Evolutionary conservation across 352 stramenopile genomes (phyloP).

Genomic region (Phytophthora syringae): DNA sequence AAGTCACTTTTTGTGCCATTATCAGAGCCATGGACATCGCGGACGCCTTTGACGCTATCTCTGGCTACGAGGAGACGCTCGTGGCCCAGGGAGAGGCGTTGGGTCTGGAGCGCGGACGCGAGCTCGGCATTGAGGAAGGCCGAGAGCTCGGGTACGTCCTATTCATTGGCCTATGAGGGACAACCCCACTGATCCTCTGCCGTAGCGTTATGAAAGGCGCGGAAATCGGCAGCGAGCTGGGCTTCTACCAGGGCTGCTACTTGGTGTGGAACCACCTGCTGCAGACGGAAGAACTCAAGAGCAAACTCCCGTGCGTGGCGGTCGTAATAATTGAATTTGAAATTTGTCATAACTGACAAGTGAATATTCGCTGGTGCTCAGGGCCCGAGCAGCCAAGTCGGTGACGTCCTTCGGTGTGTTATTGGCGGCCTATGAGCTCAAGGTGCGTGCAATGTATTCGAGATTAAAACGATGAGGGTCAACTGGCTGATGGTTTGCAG

Average conservation of each 20-base stretch:
- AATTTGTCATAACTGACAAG: not conserved
- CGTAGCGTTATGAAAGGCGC: slow-evolving; percentile 75
- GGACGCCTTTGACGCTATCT: slow-evolving; percentile 80
- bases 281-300: slow-evolving; percentile 36
- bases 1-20: not conserved
- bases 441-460: slow-evolving; percentile 43
- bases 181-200: slow-evolving; percentile 7
- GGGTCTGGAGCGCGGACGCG: slow-evolving; percentile 56
- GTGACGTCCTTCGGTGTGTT: slow-evolving; percentile 62
- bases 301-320: slow-evolving; percentile 52
- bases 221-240: slow-evolving; percentile 83
- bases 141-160: slow-evolving; percentile 67
- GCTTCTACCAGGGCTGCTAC: slow-evolving; percentile 86
- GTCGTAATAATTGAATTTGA: not conserved
- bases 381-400: slow-evolving; percentile 62
- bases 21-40: slow-evolving; percentile 58
- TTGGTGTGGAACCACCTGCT: slow-evolving; percentile 72
- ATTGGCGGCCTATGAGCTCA: slow-evolving; percentile 66
- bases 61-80: slow-evolving; percentile 69
- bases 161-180: no score
- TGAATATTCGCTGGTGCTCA: slow-evolving; percentile 26
- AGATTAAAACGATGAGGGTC: no score
- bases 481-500: slow-evolving; percentile 33
- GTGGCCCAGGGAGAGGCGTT: slow-evolving; percentile 73
- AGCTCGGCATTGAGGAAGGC: slow-evolving; percentile 77